Base-by-base conservation (phyloP, 169 alveolate species). In the Besnoitia besnoiti region DNA sequence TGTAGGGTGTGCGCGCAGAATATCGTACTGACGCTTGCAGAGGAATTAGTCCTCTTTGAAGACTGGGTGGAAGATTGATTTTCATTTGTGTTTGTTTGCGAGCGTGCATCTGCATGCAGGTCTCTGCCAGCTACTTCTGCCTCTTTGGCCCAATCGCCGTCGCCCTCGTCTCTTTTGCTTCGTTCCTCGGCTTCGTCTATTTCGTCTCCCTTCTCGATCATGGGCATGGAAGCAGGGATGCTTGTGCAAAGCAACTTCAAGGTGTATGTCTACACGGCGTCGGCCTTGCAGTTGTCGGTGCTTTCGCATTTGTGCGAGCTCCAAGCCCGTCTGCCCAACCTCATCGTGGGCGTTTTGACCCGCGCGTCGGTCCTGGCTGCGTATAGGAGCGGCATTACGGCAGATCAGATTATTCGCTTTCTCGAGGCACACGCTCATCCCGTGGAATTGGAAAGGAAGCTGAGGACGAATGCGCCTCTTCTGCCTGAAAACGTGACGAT, bases 161-260 rank as follows among this genome's bases (percentile, higher is more conserved):
- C 87, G 10, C 35, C 62, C 40, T 37, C 89, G 44, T 47, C 89
- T 42, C 42, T 42, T 42, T 44, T 42, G 51, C 51, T 21, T 39
- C 7, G 37, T 46, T 80, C 21, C 16, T 46, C 73, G 19, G 5
- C 90, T 35, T 55, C 79, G 40, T 19, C 27, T 51, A 12, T 37
- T 37, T 37, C 37, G n/a, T 51, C 90, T 39, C 61, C 90, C 46
- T 51, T 51, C 40, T 35, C 55, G n/a, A 8, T 47, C 12, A 19
- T 46, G 77, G 93, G 93, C 33, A 51, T 96, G 59, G 97, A 96
- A 90, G 95, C 96, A 50, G 98, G 97, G 16, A 94, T 97, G 49
- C 94, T 97, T 39, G 98, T 97, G 75, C 98, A 97, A 89, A 97
- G 98, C 91, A 97, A 97, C 67, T 97, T 97, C 90, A 97, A 97